Evolutionary conservation across 139 green algal species (phyloP).

Genomic region (Gonium pectorale): DNA sequence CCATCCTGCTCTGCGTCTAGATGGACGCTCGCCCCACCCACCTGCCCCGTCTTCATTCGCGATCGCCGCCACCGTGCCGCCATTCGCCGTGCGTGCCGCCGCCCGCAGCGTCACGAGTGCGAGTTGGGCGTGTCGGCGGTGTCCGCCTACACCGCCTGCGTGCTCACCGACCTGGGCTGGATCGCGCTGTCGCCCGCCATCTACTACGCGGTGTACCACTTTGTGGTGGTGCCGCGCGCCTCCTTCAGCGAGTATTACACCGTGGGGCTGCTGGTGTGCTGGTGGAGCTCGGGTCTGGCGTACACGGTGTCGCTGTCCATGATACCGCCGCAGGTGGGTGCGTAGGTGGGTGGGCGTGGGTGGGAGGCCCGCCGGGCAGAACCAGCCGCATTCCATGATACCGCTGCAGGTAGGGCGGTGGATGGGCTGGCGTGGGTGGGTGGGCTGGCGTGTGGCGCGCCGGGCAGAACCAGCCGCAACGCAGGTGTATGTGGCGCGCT

Average conservation of each 20-base stretch:
- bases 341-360: no score
- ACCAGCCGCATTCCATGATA: no score
- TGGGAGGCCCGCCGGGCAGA: no score
- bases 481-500: no score
- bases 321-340: neutral
- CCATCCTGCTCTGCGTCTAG: no score
- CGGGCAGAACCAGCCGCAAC: no score
- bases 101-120: neutral
- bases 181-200: neutral
- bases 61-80: no score
- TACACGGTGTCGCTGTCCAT: neutral
- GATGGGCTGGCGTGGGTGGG: no score
- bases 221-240: neutral
- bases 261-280: neutral
- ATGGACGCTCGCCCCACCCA: neutral
- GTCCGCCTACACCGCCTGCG: neutral
- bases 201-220: slow-evolving; percentile 3
- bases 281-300: neutral
- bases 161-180: neutral
- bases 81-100: no score
- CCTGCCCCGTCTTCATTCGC: no score
- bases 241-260: neutral
- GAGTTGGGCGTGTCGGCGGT: neutral
- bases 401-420: no score
- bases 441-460: no score